Conservation (phyloP, 2,329 filamentous ascomycete species). For the Blastomyces parvus region DNA sequence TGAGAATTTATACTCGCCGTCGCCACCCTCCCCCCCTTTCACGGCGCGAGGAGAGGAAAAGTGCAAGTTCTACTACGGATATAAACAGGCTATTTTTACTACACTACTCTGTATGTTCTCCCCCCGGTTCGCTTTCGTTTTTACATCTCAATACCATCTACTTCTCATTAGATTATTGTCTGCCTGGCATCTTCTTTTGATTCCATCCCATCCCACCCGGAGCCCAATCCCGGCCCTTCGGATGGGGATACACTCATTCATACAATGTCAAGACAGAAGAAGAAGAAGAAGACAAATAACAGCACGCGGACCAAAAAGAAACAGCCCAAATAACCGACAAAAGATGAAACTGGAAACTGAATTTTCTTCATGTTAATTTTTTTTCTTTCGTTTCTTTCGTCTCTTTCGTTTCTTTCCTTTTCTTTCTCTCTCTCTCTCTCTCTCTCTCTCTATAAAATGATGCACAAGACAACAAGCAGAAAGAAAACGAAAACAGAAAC, state of each 20-base stretch:
- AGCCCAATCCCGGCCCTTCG: not conserved
- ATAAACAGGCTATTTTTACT: not conserved
- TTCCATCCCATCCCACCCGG: not conserved
- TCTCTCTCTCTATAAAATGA: not conserved
- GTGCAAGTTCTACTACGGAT: not conserved
- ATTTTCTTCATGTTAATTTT: too few relatives aligned
- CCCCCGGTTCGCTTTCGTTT: not conserved
- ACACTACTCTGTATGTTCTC: not conserved
- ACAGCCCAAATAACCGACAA: not conserved
- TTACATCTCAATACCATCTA: too few relatives aligned
- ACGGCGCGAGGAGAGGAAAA: not conserved
- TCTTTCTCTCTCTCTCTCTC: not conserved
- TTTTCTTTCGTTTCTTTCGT: not conserved
- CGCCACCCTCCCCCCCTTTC: too few relatives aligned
- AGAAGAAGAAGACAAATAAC: not conserved
- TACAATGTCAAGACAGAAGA: not conserved
- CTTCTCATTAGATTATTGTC: not conserved
- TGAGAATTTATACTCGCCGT: too few relatives aligned
- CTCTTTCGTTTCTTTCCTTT: not conserved
- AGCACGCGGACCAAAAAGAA: not conserved
- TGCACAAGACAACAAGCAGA: too few relatives aligned
- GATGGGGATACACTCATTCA: not conserved
- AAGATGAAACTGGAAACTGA: too few relatives aligned
- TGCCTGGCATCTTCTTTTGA: not conserved
- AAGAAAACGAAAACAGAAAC: not conserved